Evolutionary conservation across 345 rosid species (phyloP).

Genomic region (Camelina hispida): DNA sequence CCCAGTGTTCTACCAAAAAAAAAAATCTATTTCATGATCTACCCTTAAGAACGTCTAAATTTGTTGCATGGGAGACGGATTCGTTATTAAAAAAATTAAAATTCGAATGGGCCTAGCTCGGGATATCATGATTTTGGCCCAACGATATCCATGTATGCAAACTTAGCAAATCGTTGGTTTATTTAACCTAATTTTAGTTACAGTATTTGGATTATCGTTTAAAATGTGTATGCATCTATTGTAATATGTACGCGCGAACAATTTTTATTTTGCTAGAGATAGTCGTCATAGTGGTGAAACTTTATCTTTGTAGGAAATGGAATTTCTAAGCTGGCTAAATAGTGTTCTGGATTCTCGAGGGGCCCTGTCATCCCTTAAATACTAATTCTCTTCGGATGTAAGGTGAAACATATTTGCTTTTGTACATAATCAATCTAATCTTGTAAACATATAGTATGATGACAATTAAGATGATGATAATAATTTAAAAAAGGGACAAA

Average conservation of each 20-base stretch:
- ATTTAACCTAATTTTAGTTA: neutral
- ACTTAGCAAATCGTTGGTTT: neutral
- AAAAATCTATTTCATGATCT: neutral
- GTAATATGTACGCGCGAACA: no score
- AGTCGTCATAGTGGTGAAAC: neutral
- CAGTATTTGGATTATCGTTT: neutral
- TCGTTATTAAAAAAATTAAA: neutral
- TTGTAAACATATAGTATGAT: neutral
- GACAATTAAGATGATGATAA: conserved; percentile 1
- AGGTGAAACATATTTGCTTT: no score
- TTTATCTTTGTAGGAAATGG: conserved; percentile 11
- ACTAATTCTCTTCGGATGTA: no score
- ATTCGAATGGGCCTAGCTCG: neutral
- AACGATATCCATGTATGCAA: neutral
- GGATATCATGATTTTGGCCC: conserved; percentile 3
- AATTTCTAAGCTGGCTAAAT: conserved; percentile 34
- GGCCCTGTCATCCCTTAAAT: conserved; percentile 9
- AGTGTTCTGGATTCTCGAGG: conserved; percentile 24
- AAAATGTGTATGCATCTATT: neutral
- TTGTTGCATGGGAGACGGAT: neutral
- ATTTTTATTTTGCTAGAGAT: no score
- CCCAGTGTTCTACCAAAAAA: no score
- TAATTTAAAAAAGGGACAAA: neutral
- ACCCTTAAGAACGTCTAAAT: neutral
- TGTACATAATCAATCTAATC: neutral